Percentiles rank a stretch among this genome's conserved stretches.
These are phyloP conservation scores for Lipomyces chichibuensis DNA, from an alignment of 805 yeast species.

Conservation along the genomic window DNA sequence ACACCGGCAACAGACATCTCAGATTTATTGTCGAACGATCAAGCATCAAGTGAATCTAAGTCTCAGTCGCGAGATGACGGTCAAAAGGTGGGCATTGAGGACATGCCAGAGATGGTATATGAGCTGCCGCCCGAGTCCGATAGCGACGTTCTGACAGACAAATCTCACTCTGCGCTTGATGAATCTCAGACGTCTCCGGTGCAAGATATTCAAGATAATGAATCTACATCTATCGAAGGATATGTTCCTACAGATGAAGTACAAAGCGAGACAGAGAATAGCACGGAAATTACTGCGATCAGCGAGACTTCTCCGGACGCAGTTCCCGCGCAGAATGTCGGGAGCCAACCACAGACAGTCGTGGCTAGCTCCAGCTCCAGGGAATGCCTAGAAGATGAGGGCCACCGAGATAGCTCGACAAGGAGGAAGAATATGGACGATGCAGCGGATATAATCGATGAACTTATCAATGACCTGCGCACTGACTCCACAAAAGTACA, in stretches of 20 bases:
- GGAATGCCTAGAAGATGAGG: not conserved
- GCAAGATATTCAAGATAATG: not conserved
- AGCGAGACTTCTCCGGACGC: not conserved
- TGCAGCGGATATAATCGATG: constrained; percentile 16
- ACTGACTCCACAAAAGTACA: not conserved
- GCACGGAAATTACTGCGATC: not conserved
- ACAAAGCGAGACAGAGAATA: not conserved
- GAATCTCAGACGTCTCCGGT: not conserved
- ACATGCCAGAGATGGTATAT: constrained; percentile 24
- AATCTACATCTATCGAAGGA: not conserved
- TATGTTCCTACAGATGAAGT: not conserved
- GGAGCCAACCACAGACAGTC: not conserved
- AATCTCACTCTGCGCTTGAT: not conserved
- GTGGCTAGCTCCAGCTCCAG: not conserved
- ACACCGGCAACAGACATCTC: not conserved
- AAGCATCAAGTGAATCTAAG: not conserved
- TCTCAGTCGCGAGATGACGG: not conserved
- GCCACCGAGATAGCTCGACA: not conserved
- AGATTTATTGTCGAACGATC: not conserved
- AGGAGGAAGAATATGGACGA: constrained; percentile 8
- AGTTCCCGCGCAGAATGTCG: not conserved
- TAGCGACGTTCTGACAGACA: not conserved
- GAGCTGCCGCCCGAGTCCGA: constrained; percentile 26
- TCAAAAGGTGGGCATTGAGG: constrained; percentile 16
- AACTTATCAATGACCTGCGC: constrained; percentile 21